A percentile compares a stretch with the other conserved stretches of the same genome.
Evolutionary conservation across 352 stramenopile genomes (phyloP).

Genomic region (Blastocystis hominis): DNA sequence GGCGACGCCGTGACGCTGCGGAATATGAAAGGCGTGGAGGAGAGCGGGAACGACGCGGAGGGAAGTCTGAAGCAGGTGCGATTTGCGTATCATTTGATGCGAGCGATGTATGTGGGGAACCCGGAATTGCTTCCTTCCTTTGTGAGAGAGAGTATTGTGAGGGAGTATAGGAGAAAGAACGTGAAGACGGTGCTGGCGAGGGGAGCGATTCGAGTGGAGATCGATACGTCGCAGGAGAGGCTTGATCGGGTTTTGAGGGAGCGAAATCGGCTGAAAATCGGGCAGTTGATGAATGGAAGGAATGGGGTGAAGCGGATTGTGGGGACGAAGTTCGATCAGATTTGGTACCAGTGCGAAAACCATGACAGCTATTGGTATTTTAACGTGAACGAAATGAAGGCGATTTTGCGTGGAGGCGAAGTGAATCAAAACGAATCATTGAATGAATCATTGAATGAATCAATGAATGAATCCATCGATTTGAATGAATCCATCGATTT

Average conservation of each 20-base stretch:
- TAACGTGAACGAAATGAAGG: not conserved
- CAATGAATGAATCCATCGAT: not conserved
- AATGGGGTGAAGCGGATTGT: not conserved
- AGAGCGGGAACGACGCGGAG: not conserved
- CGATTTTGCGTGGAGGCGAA: not conserved
- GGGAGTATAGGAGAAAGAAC: not conserved
- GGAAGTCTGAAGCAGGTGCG: not conserved
- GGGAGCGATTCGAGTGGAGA: not conserved
- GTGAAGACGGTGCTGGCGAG: not conserved
- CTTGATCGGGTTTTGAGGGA: not conserved
- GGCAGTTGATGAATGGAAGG: not conserved
- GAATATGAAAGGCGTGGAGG: not conserved
- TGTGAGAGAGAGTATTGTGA: not conserved
- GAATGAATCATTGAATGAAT: too few species aligned
- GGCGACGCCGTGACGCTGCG: conserved; percentile 11
- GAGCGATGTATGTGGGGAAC: not conserved
- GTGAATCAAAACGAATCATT: too few species aligned
- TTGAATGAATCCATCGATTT: not conserved
- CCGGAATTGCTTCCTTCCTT: not conserved
- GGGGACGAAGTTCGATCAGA: not conserved
- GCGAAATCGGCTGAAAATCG: not conserved
- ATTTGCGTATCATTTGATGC: not conserved
- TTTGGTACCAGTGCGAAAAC: not conserved
- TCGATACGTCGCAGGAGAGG: not conserved
- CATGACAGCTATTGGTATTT: not conserved